These are phyloP conservation scores for Symbiodinium pilosum DNA, from an alignment of 73 alveolate genomes.

Conservation along the genomic window DNA sequence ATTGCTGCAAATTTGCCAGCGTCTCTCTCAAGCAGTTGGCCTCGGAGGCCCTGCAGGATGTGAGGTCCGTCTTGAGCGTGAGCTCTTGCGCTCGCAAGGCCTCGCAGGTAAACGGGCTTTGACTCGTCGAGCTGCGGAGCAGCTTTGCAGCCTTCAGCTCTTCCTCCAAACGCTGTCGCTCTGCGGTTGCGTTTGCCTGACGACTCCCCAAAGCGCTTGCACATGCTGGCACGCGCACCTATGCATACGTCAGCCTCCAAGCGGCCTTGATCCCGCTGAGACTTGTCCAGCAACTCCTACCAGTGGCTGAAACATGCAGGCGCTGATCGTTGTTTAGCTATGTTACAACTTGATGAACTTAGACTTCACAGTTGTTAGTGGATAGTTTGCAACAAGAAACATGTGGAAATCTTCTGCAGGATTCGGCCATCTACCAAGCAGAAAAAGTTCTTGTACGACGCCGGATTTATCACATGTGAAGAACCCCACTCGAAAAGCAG, in stretches of 20 bases:
- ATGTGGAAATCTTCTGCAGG: not conserved
- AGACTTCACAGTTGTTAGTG: not conserved
- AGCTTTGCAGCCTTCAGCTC: not conserved
- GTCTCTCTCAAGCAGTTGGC: too few relatives aligned
- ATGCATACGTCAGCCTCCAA: not conserved
- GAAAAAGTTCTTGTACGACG: too few relatives aligned
- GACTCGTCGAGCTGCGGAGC: not conserved
- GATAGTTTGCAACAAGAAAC: not conserved
- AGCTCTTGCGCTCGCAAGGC: slow-evolving; percentile 22
- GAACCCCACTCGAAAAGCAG: too few relatives aligned
- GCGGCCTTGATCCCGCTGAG: slow-evolving; percentile 59
- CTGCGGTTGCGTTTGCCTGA: slow-evolving; percentile 39
- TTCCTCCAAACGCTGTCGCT: slow-evolving; percentile 58
- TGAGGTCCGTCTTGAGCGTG: not conserved
- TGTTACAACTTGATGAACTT: not conserved
- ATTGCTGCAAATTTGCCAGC: not conserved
- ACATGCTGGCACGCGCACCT: too few relatives aligned
- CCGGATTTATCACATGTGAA: too few relatives aligned
- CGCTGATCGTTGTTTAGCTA: too few relatives aligned
- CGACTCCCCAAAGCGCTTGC: too few relatives aligned
- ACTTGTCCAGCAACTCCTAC: slow-evolving; percentile 56
- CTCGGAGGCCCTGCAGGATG: slow-evolving; percentile 1
- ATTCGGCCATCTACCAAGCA: too few relatives aligned
- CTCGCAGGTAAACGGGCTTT: not conserved
- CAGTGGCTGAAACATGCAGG: too few relatives aligned